Evolutionary conservation across 768 basidiomycete genomes (phyloP), one percentile per base, ranked within the genome.

Genomic region (Rickenella mellea): DNA sequence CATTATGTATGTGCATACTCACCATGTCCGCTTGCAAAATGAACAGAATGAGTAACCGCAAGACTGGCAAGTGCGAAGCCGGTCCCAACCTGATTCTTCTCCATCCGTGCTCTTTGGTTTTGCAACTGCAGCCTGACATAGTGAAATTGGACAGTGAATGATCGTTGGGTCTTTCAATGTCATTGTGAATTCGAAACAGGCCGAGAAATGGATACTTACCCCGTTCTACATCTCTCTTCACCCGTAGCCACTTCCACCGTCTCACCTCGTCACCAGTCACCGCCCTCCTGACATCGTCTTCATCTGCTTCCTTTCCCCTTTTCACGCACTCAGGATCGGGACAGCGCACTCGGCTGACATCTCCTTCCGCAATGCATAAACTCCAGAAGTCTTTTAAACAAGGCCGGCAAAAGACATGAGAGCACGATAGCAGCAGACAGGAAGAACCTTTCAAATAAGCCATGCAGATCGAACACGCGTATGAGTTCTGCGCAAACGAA

Each of bases 381-480:
- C 71, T 69, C 90, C 90, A 96, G 56, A 85, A 92, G 40, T 83
- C 80, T 40, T 69, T 68, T 21, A 94, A 59, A 55, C 91, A 94
- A 6, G 71, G 58, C n/a, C 76, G 74, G 56, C 91, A 94, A 57
- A 91, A 93, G 10, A 91, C 72, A 57, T 93, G 91, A 1, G 61
- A 60, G 54, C 90, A 93, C 2, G 65, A 55, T 38, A 93, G 65
- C 47, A 74, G 69, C 12, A 91, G 52, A 55, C 89, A 91, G 49
- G 76, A 74, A 11, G 74, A 69, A 32, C 91, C 91, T 55, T 88
- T 91, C 44, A 77, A 62, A 11, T 74, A 71, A 27, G 73, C 70
- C 4, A 93, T 61, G 57, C 91, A 94, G 39, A 94, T 77, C 20
- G 79, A 67, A 54, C 91, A 94, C 21, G 67, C 59, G 58, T 85